Conservation (phyloP, 2,329 filamentous ascomycete genomes). For the Ceratocystis ficicola region DNA sequence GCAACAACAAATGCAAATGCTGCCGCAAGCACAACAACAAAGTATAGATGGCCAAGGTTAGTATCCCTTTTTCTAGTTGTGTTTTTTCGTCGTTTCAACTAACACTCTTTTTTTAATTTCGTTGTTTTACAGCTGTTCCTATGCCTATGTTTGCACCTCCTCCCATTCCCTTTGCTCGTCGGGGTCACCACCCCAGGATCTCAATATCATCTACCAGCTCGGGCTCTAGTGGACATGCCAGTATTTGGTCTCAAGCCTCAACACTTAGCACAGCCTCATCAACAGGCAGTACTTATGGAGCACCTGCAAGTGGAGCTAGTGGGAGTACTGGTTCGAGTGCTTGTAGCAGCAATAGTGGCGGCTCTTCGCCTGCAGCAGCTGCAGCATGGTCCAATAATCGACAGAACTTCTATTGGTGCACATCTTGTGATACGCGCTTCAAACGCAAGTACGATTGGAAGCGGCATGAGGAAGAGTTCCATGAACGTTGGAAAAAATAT, state of each 20-base stretch:
- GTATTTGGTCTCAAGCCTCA: slow-evolving; percentile 33
- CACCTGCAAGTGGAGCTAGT: slow-evolving; percentile 3
- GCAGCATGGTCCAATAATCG: slow-evolving; percentile 22
- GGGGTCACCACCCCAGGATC: slow-evolving; percentile 32
- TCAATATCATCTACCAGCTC: slow-evolving; percentile 41
- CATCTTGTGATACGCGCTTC: slow-evolving; percentile 51
- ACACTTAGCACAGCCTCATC: slow-evolving; percentile 26
- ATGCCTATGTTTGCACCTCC: slow-evolving; percentile 29
- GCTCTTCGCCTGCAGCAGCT: slow-evolving; percentile 14
- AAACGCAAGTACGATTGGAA: slow-evolving; percentile 60
- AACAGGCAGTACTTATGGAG: slow-evolving; percentile 13
- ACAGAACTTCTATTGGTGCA: slow-evolving; percentile 45
- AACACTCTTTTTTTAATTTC: slow-evolving; percentile 22
- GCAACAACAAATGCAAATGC: slow-evolving; percentile 27
- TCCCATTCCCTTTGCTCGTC: slow-evolving; percentile 30
- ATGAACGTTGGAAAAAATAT: slow-evolving; percentile 56
- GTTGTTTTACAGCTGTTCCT: slow-evolving; percentile 20
- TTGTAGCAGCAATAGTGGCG: not conserved
- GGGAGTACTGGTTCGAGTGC: not conserved
- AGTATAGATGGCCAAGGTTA: slow-evolving; percentile 17
- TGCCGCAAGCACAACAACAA: slow-evolving; percentile 2
- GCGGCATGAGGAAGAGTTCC: slow-evolving; percentile 56
- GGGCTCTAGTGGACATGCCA: slow-evolving; percentile 38
- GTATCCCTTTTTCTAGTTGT: not conserved
- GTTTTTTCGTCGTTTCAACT: slow-evolving; percentile 19